These are phyloP conservation scores for Phytopythium montanum DNA, from an alignment of 352 stramenopile species.

Conservation along the genomic window DNA sequence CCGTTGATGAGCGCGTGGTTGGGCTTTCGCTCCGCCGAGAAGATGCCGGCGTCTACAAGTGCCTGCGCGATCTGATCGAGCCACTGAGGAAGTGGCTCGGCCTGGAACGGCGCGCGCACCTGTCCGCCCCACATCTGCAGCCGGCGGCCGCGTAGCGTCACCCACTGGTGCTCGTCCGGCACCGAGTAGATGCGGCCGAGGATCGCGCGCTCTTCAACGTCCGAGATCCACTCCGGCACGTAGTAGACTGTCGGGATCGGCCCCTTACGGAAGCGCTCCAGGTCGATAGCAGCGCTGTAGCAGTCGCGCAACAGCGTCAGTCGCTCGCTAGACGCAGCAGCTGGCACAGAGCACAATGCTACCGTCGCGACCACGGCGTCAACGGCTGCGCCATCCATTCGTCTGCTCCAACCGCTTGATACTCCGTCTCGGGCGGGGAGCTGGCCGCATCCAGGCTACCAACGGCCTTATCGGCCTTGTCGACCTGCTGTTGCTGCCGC, in stretches of 20 bases:
- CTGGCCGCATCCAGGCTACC: neutral
- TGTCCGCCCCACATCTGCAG: conserved; percentile 72
- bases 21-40: conserved; percentile 35
- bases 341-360: neutral
- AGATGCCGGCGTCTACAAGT: conserved; percentile 50
- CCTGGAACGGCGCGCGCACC: conserved; percentile 45
- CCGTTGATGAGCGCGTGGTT: conserved; percentile 78
- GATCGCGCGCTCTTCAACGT: conserved; percentile 52
- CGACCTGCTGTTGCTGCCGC: conserved; percentile 4
- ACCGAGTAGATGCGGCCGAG: conserved; percentile 52
- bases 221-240: conserved; percentile 58
- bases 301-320: neutral
- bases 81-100: conserved; percentile 46
- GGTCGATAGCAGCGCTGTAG: conserved; percentile 21
- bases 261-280: conserved; percentile 27
- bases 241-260: conserved; percentile 51
- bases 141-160: conserved; percentile 56
- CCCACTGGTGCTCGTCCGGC: conserved; percentile 32
- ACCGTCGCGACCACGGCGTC: conserved; percentile 29
- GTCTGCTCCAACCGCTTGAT: neutral
- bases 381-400: conserved; percentile 8
- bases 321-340: neutral
- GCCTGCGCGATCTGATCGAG: conserved; percentile 43
- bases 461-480: neutral
- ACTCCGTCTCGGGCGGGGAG: neutral